Percentiles rank a stretch among this genome's conserved stretches.
Evolutionary conservation across 441 rosid genomes (phyloP).

Genomic region (Erysimum cheiri): DNA sequence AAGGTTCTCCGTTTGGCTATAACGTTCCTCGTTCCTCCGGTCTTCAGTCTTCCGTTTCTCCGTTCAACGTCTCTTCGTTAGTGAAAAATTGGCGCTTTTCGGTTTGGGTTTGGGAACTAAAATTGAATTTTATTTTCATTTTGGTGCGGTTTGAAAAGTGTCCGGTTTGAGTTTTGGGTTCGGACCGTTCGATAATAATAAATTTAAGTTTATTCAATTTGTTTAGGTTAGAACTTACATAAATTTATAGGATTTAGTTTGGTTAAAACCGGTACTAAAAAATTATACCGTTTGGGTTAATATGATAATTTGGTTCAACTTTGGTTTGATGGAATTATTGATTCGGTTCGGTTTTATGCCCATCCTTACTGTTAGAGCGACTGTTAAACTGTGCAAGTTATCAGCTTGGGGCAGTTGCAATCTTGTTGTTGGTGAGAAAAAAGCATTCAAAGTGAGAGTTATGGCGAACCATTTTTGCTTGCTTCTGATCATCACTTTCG

Average conservation of each 20-base stretch:
- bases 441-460: background rate
- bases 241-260: background rate
- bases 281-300: background rate
- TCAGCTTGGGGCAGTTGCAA: background rate
- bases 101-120: too few relatives aligned
- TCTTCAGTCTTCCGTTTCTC: too few relatives aligned
- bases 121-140: too few relatives aligned
- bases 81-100: too few relatives aligned
- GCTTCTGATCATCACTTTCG: conserved; percentile 37
- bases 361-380: too few relatives aligned
- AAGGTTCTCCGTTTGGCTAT: background rate
- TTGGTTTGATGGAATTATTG: background rate
- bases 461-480: conserved; percentile 47
- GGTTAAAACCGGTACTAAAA: too few relatives aligned
- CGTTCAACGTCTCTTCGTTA: too few relatives aligned
- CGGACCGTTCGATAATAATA: too few relatives aligned
- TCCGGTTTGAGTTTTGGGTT: too few relatives aligned
- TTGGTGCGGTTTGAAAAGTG: too few relatives aligned
- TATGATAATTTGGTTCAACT: conserved; percentile 3
- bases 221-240: background rate
- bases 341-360: conserved; percentile 10
- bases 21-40: too few relatives aligned
- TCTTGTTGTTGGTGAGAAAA: background rate
- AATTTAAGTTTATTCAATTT: too few relatives aligned
- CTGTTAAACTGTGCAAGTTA: background rate